Evolutionary conservation across 352 stramenopile species (phyloP).

Genomic region (Plasmopara halstedii): DNA sequence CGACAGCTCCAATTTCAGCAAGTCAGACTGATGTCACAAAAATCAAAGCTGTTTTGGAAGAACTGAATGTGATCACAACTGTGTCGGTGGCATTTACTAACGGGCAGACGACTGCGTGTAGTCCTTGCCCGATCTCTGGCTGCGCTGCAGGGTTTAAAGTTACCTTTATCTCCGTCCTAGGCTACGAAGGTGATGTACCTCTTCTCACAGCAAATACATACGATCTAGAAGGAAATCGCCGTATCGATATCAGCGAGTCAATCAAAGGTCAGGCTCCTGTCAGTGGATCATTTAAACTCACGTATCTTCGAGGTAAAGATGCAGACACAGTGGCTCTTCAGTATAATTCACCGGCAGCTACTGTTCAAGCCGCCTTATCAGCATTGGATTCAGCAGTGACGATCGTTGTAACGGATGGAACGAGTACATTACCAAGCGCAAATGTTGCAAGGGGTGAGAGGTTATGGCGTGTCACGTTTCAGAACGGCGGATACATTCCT

Average conservation of each 20-base stretch:
- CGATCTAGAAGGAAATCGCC: conserved; percentile 81
- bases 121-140: conserved; percentile 45
- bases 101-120: conserved; percentile 54
- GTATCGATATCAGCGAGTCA: conserved; percentile 77
- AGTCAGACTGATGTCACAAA: conserved; percentile 56
- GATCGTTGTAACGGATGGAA: conserved; percentile 61
- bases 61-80: conserved; percentile 79
- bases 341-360: conserved; percentile 33
- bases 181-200: conserved; percentile 83
- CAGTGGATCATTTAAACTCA: conserved; percentile 87
- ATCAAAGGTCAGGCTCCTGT: conserved; percentile 80
- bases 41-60: conserved; percentile 86
- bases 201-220: conserved; percentile 77
- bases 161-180: conserved; percentile 80
- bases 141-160: conserved; percentile 79
- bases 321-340: conserved; percentile 62
- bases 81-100: conserved; percentile 77
- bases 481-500: conserved; percentile 87
- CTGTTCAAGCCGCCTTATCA: conserved; percentile 64
- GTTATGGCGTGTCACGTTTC: conserved; percentile 89
- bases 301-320: conserved; percentile 77
- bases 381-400: conserved; percentile 78
- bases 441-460: conserved; percentile 36
- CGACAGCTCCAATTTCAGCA: conserved; percentile 78
- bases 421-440: conserved; percentile 25